Conservation (phyloP, 495 filamentous ascomycete genomes). For the Penicillium ochrochloron region DNA sequence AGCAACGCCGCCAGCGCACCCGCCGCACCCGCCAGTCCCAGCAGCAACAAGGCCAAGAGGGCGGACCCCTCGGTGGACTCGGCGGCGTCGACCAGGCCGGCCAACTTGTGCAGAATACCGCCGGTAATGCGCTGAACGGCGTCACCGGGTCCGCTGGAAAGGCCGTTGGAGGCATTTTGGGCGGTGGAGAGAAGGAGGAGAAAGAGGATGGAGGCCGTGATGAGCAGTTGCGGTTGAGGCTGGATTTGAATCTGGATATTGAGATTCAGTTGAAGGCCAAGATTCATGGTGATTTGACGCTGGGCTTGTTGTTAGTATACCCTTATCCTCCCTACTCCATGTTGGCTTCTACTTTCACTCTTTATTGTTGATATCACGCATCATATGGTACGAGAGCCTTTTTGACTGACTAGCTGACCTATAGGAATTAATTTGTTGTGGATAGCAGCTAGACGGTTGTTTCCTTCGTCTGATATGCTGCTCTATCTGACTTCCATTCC, state of each 20-base stretch:
- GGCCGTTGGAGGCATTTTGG: conserved; percentile 56
- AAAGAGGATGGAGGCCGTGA: conserved; percentile 56
- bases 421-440: conserved; percentile 33
- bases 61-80: conserved; percentile 56
- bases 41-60: conserved; percentile 42
- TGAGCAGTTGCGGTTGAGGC: conserved; percentile 74
- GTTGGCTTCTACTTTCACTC: no score
- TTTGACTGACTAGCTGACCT: conserved; percentile 35
- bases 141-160: conserved; percentile 62
- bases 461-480: conserved; percentile 11
- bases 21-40: conserved; percentile 36
- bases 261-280: conserved; percentile 90
- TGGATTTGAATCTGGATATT: conserved; percentile 88
- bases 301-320: conserved; percentile 80
- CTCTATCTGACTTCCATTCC: neutral
- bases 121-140: conserved; percentile 61
- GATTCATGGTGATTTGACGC: conserved; percentile 87
- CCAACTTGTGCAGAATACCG: conserved; percentile 66
- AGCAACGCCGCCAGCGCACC: conserved; percentile 47
- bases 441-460: conserved; percentile 28
- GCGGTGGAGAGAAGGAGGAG: conserved; percentile 45
- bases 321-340: neutral
- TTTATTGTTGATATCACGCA: neutral
- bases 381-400: conserved; percentile 18
- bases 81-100: conserved; percentile 61